Conservation (phyloP, 768 basidiomycete genomes). For the Amanita muscaria region DNA sequence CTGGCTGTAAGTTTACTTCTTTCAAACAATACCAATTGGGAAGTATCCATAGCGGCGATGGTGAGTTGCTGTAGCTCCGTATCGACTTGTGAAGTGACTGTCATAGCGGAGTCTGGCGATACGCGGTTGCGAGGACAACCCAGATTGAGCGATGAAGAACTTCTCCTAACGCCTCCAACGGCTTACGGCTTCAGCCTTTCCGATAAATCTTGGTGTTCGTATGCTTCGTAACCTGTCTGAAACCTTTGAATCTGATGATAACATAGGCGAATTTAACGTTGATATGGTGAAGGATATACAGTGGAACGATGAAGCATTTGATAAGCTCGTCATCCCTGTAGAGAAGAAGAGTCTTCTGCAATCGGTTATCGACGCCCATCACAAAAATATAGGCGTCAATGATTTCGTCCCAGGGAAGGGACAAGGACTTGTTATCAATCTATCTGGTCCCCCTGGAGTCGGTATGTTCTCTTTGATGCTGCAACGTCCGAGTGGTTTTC, state of each 20-base stretch:
- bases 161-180: constrained; percentile 46
- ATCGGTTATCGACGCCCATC: constrained; percentile 51
- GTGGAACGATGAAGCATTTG: constrained; percentile 51
- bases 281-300: constrained; percentile 42
- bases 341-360: constrained; percentile 45
- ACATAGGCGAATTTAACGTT: constrained; percentile 51
- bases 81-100: not conserved
- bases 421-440: constrained; percentile 47
- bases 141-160: constrained; percentile 41
- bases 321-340: constrained; percentile 48
- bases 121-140: no score
- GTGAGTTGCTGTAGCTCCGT: not conserved
- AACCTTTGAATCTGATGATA: not conserved
- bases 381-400: constrained; percentile 41
- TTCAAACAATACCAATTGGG: not conserved
- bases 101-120: no score
- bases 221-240: no score
- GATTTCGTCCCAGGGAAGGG: constrained; percentile 62
- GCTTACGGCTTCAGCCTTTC: constrained; percentile 56
- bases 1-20: constrained; percentile 16
- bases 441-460: constrained; percentile 52
- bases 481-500: not conserved
- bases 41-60: not conserved
- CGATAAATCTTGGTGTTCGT: constrained; percentile 55
- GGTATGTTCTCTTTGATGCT: constrained; percentile 22